Conservation (phyloP, 2,329 filamentous ascomycete species). For the Fusarium tricinctum region DNA sequence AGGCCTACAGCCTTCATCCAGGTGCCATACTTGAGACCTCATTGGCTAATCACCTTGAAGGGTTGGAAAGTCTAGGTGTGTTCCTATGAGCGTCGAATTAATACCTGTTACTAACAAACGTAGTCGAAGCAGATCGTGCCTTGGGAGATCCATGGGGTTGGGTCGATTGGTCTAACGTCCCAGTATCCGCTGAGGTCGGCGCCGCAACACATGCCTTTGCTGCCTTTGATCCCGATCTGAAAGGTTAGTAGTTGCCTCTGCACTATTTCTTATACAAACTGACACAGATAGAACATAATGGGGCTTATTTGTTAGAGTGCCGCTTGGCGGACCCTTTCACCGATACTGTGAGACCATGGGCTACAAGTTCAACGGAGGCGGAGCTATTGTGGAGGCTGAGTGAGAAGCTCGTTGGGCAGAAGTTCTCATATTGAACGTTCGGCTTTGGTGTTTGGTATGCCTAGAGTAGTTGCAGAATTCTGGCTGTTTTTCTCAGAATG, state of each 20-base stretch:
- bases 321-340: constrained; percentile 21
- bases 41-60: neutral
- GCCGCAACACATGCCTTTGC: constrained; percentile 35
- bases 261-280: rapidly evolving
- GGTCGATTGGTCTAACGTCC: constrained; percentile 18
- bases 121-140: constrained; percentile 18
- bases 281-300: constrained; percentile 19
- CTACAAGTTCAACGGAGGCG: constrained; percentile 21
- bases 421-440: constrained; percentile 5
- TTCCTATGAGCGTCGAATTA: rapidly evolving
- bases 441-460: too few species aligned
- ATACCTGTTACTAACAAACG: neutral
- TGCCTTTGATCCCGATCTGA: constrained; percentile 26
- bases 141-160: constrained; percentile 25
- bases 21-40: constrained; percentile 16
- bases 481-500: too few species aligned
- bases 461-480: too few species aligned
- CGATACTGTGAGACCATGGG: constrained; percentile 35
- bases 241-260: neutral
- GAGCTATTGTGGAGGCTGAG: constrained; percentile 34
- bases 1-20: constrained; percentile 25
- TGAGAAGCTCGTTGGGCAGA: constrained; percentile 34
- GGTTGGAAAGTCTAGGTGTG: constrained; percentile 5
- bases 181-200: constrained; percentile 16
- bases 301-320: constrained; percentile 20